Evolutionary conservation across 495 filamentous ascomycete species (phyloP), one percentile per base, ranked within the genome.

Genomic region (Thermothielavioides terrestris): DNA sequence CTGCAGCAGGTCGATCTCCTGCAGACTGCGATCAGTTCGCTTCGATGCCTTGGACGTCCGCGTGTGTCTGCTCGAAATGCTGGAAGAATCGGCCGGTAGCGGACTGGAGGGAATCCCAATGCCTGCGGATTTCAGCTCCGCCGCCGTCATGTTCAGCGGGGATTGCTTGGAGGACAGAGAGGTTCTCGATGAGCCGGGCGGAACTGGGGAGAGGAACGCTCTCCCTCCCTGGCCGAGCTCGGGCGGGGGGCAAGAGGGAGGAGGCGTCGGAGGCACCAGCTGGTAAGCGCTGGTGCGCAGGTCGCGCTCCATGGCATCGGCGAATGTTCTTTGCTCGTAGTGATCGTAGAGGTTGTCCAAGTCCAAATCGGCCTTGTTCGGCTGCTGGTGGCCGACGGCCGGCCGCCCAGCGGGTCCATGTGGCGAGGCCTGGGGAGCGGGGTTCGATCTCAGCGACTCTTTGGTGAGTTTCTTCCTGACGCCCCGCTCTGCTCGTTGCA

Each of bases 241-340:
- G 22, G 51, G 51, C 21, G 36, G 45, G 6, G 55, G 57, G 30
- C 54, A 57, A 15, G 49, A 20, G 0, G 54, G 50, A 11, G 46
- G 17, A 4, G 42, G 49, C 10, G 41, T 35, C 4, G 52, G 26
- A 18, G 53, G 49, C 7, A 36, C 49, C 15, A 45, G 20, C 11
- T 21, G 39, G 39, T 20, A 44, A 49, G 48, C 23, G n/a, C 12
- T 17, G 27, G 51, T 50, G 0, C 42, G 52, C 9, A 48, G 27
- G 2, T 64, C 66, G 48, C 62, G 60, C n/a, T 59, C 65, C 55
- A 76, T 52, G 9, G 59, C 58, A 27, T 69, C 53, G 3, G 66
- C 62, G 38, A 75, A 71, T 3, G 72, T 65, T 52, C 68, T 66
- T 52, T 74, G 67, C 45, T 79, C 74, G 51, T 79, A 78, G 54